phyloP scores from a whole-genome alignment of 768 basidiomycete species.

The Suillus lakei region DNA sequence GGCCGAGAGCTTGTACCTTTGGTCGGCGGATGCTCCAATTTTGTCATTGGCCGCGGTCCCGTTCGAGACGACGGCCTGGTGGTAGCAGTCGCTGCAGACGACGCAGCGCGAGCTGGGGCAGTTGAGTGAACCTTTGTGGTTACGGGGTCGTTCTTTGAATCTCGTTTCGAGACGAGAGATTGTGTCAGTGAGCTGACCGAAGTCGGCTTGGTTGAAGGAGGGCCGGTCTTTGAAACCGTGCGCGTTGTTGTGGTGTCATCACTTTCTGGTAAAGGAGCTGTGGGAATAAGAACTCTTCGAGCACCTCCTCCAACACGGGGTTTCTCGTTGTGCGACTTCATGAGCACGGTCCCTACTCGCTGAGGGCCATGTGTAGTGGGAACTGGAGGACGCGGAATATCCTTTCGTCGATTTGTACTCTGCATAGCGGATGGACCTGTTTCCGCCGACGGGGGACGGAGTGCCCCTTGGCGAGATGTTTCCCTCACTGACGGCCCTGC shows the following conservation, averaged over 20 bases:
- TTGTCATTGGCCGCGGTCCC: no score
- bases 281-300: constrained; percentile 36
- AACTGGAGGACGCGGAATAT: background rate
- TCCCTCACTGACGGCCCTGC: background rate
- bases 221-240: background rate
- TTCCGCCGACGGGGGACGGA: constrained; percentile 2
- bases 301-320: constrained; percentile 26
- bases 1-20: background rate
- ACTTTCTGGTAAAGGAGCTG: constrained; percentile 3
- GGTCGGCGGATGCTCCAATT: background rate
- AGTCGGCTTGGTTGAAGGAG: background rate
- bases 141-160: background rate
- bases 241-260: background rate
- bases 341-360: constrained; percentile 2
- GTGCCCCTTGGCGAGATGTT: constrained; percentile 1
- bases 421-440: background rate
- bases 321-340: constrained; percentile 8
- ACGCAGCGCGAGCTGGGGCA: background rate
- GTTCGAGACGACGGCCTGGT: background rate
- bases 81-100: background rate
- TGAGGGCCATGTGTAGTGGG: constrained; percentile 9
- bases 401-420: background rate
- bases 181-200: background rate
- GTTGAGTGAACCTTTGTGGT: background rate
- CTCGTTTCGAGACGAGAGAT: background rate